These are phyloP conservation scores for Yamadazyma siamensis DNA, from an alignment of 1,139 yeast species.

Conservation along the genomic window DNA sequence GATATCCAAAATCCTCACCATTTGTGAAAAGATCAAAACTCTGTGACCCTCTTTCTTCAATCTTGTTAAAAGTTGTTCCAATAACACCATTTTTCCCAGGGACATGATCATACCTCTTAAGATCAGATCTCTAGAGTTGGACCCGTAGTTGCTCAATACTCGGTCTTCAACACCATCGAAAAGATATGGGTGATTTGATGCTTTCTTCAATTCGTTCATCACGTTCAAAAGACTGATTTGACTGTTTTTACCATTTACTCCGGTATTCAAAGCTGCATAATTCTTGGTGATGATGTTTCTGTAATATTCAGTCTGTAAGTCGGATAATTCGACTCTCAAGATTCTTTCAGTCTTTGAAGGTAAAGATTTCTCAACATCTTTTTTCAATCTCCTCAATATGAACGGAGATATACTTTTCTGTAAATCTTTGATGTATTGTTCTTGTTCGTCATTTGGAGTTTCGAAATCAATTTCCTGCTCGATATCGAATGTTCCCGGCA, in stretches of 20 bases:
- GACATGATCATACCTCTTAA: conserved; percentile 94
- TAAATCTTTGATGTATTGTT: conserved; percentile 78
- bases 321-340: conserved; percentile 90
- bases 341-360: conserved; percentile 96
- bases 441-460: conserved; percentile 82
- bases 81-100: conserved; percentile 94
- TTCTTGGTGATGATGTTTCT: conserved; percentile 89
- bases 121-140: conserved; percentile 69
- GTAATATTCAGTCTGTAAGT: conserved; percentile 91
- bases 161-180: conserved; percentile 92
- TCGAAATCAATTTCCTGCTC: conserved; percentile 96
- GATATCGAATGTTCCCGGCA: conserved; percentile 90
- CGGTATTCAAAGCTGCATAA: conserved; percentile 86
- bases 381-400: conserved; percentile 86
- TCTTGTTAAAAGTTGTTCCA: conserved; percentile 83
- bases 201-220: conserved; percentile 94
- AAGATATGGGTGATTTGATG: conserved; percentile 93
- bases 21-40: conserved; percentile 90
- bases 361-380: conserved; percentile 93
- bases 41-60: conserved; percentile 92
- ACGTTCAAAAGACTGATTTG: conserved; percentile 85
- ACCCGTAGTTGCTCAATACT: conserved; percentile 62
- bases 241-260: conserved; percentile 56
- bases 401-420: conserved; percentile 87
- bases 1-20: conserved; percentile 95